Conservation (phyloP, 2,329 filamentous ascomycete species). For the Hypomyces perniciosus region DNA sequence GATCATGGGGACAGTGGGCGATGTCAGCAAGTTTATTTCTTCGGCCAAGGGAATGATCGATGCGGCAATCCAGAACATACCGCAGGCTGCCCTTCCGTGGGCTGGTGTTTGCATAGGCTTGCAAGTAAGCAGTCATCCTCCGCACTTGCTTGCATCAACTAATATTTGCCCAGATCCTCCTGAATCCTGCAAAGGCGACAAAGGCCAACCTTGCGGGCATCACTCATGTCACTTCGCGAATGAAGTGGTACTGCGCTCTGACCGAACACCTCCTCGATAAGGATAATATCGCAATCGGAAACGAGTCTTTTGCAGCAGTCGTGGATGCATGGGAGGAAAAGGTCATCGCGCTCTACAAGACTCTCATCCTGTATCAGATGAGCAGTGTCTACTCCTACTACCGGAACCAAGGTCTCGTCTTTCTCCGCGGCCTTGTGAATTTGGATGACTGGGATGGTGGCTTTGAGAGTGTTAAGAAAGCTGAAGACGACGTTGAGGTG, state of each 20-base stretch:
- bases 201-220: slow-evolving; percentile 26
- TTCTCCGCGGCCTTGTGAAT: slow-evolving; percentile 25
- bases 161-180: slow-evolving; percentile 22
- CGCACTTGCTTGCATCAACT: no score
- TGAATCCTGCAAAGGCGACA: slow-evolving; percentile 23
- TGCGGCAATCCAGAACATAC: no score
- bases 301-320: slow-evolving; percentile 11
- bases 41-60: background rate
- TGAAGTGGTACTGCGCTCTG: slow-evolving; percentile 33
- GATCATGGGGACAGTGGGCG: background rate
- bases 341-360: slow-evolving; percentile 33
- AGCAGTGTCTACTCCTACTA: slow-evolving; percentile 34
- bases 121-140: no score
- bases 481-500: slow-evolving; percentile 23
- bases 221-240: slow-evolving; percentile 26
- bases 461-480: background rate
- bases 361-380: slow-evolving; percentile 36
- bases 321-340: slow-evolving; percentile 20
- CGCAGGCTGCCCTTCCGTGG: no score
- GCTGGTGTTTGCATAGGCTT: no score
- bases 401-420: slow-evolving; percentile 21
- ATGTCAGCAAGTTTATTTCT: background rate
- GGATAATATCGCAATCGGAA: slow-evolving; percentile 2
- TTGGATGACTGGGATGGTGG: slow-evolving; percentile 30
- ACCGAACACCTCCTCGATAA: slow-evolving; percentile 22